A percentile compares a stretch with the other conserved stretches of the same genome.
phyloP scores from a whole-genome alignment of 768 basidiomycete genomes.

The Strobilomyces confusus region DNA sequence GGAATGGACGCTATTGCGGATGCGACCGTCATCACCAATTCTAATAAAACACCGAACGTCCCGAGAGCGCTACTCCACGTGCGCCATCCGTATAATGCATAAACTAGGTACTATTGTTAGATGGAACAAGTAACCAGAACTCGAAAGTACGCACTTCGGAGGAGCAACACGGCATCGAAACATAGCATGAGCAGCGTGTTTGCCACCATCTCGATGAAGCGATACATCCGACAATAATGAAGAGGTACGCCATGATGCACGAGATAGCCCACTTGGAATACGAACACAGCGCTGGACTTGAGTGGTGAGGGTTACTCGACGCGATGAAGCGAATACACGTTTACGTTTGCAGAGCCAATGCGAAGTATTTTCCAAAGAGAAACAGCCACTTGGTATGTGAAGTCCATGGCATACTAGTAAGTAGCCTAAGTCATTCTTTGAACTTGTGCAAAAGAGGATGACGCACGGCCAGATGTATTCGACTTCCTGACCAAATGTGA shows the following conservation, averaged over 20 bases:
- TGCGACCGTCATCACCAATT: conserved; percentile 3
- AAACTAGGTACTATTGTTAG: conserved; percentile 12
- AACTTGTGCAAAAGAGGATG: background rate
- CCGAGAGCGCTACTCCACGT: background rate
- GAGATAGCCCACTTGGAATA: conserved; percentile 6
- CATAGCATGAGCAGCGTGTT: conserved; percentile 11
- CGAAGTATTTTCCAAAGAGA: conserved; percentile 21
- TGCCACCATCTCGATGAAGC: conserved; percentile 10
- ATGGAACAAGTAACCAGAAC: background rate
- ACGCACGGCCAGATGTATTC: conserved; percentile 25
- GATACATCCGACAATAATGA: conserved; percentile 12
- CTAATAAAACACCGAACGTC: conserved; percentile 7
- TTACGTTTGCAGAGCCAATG: conserved; percentile 18
- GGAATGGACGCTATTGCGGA: conserved; percentile 3
- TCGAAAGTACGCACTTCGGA: conserved; percentile 18
- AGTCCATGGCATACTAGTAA: conserved; percentile 11
- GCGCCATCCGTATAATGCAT: conserved; percentile 13
- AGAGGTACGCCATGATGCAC: background rate
- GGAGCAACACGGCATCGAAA: conserved; percentile 18
- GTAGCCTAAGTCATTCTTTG: background rate
- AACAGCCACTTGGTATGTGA: conserved; percentile 27
- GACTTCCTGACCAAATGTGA: conserved; percentile 17
- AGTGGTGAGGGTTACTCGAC: background rate
- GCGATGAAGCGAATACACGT: background rate
- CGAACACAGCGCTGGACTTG: conserved; percentile 5